Conservation (phyloP, 2,329 filamentous ascomycete species). For the Stenocarpella maydis region DNA sequence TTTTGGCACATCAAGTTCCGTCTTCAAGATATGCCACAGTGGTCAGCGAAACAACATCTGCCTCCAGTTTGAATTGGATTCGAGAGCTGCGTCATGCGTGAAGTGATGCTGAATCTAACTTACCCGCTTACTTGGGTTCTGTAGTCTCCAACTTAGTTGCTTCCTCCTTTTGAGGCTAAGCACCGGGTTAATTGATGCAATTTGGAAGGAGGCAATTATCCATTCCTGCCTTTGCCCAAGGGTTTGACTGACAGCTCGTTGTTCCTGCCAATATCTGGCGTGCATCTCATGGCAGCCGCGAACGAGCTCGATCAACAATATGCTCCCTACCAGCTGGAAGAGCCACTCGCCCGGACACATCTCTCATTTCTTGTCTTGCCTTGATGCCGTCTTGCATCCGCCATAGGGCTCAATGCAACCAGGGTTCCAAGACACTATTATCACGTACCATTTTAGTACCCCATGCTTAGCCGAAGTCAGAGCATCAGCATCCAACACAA, state of each 20-base stretch:
- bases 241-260: background rate
- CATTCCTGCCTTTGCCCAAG: too few relatives aligned
- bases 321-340: too few relatives aligned
- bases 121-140: background rate
- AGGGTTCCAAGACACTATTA: background rate
- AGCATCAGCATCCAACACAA: background rate
- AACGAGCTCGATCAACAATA: background rate
- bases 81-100: too few relatives aligned
- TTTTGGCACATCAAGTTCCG: background rate
- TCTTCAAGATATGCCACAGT: background rate
- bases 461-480: constrained; percentile 5
- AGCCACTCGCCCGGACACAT: background rate
- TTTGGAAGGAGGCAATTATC: too few relatives aligned
- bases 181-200: background rate
- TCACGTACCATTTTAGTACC: background rate
- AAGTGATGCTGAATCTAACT: too few relatives aligned
- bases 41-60: too few relatives aligned
- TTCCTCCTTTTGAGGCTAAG: background rate
- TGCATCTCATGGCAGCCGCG: background rate
- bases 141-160: too few relatives aligned
- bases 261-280: background rate
- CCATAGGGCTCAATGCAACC: background rate
- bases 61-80: too few relatives aligned
- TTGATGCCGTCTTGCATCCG: background rate
- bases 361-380: background rate